A percentile compares a stretch with the other conserved stretches of the same genome.
phyloP scores from a whole-genome alignment of 164 flowering plant genomes.

The Vitis rotundifolia region DNA sequence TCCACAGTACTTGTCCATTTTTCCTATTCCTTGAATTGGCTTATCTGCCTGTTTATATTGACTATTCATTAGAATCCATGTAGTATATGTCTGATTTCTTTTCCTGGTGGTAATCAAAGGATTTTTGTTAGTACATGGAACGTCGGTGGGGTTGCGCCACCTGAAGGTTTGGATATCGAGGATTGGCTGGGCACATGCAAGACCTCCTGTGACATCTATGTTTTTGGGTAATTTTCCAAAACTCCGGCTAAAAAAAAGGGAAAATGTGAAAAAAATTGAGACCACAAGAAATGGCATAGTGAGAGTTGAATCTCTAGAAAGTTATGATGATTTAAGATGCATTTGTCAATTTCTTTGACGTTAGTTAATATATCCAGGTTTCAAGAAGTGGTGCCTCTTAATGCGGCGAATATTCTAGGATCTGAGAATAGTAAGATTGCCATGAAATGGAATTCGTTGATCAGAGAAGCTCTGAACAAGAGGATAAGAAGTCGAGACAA shows the following conservation, averaged over 20 bases:
- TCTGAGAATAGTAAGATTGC: constrained; percentile 46
- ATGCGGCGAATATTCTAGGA: constrained; percentile 58
- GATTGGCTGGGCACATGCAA: constrained; percentile 29
- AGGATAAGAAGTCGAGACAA: constrained; percentile 12
- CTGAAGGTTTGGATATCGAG: constrained; percentile 32
- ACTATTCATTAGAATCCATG: too few species aligned
- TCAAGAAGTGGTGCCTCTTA: constrained; percentile 77
- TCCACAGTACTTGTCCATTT: neutral
- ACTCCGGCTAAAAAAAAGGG: too few species aligned
- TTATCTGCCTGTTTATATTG: neutral
- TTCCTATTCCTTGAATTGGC: neutral
- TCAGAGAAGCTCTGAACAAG: constrained; percentile 63
- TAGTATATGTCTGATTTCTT: neutral
- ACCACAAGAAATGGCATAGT: too few species aligned
- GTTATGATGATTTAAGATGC: neutral
- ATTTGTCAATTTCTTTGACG: neutral
- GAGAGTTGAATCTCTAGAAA: too few species aligned
- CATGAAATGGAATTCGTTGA: constrained; percentile 64
- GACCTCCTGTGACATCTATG: constrained; percentile 41
- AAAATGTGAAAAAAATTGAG: too few species aligned
- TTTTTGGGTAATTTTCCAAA: constrained; percentile 40
- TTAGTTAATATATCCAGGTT: constrained; percentile 38
- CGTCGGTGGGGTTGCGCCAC: constrained; percentile 45
- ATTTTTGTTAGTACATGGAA: constrained; percentile 65
- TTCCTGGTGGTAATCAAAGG: constrained; percentile 16